Evolutionary conservation across 129 eudicot species (phyloP), one percentile per base, ranked within the genome.

Genomic region (Centaurea solstitialis): DNA sequence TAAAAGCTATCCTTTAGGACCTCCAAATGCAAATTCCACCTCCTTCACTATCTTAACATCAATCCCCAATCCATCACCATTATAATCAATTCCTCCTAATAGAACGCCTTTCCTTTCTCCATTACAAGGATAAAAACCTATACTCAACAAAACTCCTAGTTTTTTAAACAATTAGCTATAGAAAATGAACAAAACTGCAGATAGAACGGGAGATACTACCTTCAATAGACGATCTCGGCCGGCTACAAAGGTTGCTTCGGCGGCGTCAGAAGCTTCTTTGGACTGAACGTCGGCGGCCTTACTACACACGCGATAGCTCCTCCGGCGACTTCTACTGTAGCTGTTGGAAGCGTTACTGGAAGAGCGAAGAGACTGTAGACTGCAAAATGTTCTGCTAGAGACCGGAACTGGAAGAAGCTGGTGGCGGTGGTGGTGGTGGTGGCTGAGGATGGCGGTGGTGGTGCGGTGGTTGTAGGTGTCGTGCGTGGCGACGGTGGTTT

Each of bases 191-290:
- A 57, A 57, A 57, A 57, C n/a, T 75, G 40, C 24, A 72, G 38
- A 17, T 12, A 0, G 23, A 57, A 21, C n/a, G 21, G 65, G 9
- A 57, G 65, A 57, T 17, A 57, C n/a, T 39, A 90, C 98, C 97
- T 93, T 93, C 74, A 77, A 77, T 0, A 93, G 89, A 74, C 98
- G 98, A 77, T 91, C 97, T 83, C 91, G 86, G 86, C 98, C 98
- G n/a, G 85, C 94, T 8, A 79, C 59, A 57, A 53, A 82, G 12
- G 87, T 85, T 8, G 77, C 77, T 77, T 87, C 83, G 68, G 82
- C 23, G 80, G 82, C 26, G 82, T 84, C 85, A 23, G 89, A 79
- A 62, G 26, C 40, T 18, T 76, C 82, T 69, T 77, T 84, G 30
- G 89, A 76, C 59, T 82, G 89, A 26, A 90, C 72, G 73, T 79